phyloP scores from a whole-genome alignment of 805 yeast species.

The Kluyveromyces aestuarii region DNA sequence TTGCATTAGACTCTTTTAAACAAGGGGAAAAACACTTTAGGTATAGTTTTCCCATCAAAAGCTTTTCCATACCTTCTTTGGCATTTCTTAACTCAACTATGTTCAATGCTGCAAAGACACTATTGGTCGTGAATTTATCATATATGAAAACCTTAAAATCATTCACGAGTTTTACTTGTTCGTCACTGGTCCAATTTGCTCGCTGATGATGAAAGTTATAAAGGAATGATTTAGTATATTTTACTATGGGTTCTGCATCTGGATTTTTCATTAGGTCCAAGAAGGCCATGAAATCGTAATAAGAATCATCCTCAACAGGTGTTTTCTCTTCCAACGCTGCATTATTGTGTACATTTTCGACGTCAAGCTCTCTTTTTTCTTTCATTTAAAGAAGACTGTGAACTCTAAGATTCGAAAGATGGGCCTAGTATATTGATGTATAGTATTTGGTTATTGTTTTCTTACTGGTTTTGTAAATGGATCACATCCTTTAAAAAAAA shows the following conservation, averaged over 20 bases:
- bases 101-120: slow-evolving; percentile 67
- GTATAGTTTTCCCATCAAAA: slow-evolving; percentile 82
- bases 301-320: slow-evolving; percentile 16
- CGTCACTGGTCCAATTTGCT: slow-evolving; percentile 61
- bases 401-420: too few relatives aligned
- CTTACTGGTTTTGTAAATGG: not conserved
- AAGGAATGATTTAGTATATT: slow-evolving; percentile 77
- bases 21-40: slow-evolving; percentile 70
- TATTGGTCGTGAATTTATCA: slow-evolving; percentile 48
- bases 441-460: too few relatives aligned
- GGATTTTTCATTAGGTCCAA: slow-evolving; percentile 60
- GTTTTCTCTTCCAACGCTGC: slow-evolving; percentile 1
- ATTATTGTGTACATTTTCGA: not conserved
- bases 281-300: slow-evolving; percentile 79
- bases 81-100: slow-evolving; percentile 58
- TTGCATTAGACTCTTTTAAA: slow-evolving; percentile 27
- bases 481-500: not conserved
- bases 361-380: not conserved
- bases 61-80: slow-evolving; percentile 84
- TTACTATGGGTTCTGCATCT: slow-evolving; percentile 80
- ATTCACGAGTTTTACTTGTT: slow-evolving; percentile 64
- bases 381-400: not conserved
- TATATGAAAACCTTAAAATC: slow-evolving; percentile 73
- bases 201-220: slow-evolving; percentile 52
- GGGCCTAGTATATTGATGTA: too few relatives aligned